These are phyloP conservation scores for Piper longum DNA, from an alignment of 164 flowering plant genomes.

Conservation along the genomic window DNA sequence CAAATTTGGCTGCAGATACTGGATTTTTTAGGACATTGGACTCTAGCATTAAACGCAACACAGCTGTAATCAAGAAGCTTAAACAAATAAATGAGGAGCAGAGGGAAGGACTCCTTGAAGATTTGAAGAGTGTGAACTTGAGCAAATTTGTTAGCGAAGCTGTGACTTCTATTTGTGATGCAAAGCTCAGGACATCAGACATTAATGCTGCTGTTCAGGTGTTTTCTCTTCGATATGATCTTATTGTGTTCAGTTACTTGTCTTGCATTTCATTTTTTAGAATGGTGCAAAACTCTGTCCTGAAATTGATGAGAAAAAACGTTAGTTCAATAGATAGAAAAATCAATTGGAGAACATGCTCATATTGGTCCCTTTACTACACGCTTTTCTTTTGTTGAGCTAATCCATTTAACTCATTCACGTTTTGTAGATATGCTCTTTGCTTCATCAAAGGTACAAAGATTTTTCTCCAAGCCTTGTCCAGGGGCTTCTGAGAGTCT, in stretches of 20 bases:
- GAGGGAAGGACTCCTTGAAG: conserved; percentile 78
- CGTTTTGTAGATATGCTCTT: conserved; percentile 59
- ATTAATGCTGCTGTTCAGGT: conserved; percentile 97
- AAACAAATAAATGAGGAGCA: conserved; percentile 94
- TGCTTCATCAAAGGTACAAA: conserved; percentile 94
- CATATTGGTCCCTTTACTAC: background rate
- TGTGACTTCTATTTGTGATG: conserved; percentile 91
- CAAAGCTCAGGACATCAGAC: conserved; percentile 77
- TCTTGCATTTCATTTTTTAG: too few species aligned
- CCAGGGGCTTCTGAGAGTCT: conserved; percentile 79
- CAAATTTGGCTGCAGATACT: conserved; percentile 36
- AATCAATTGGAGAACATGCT: background rate
- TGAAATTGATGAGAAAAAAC: too few species aligned
- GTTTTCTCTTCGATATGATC: background rate
- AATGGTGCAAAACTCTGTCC: too few species aligned
- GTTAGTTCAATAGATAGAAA: background rate
- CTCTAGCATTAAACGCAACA: conserved; percentile 91
- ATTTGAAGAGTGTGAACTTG: conserved; percentile 65
- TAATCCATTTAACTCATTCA: background rate
- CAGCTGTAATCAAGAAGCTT: conserved; percentile 88
- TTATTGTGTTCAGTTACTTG: too few species aligned
- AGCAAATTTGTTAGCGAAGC: conserved; percentile 99
- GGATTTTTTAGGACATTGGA: conserved; percentile 82
- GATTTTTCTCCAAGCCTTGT: conserved; percentile 76
- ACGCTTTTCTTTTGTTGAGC: background rate